Evolutionary conservation across 805 yeast species (phyloP).

Genomic region (Wickerhamiella kurtzmanii): DNA sequence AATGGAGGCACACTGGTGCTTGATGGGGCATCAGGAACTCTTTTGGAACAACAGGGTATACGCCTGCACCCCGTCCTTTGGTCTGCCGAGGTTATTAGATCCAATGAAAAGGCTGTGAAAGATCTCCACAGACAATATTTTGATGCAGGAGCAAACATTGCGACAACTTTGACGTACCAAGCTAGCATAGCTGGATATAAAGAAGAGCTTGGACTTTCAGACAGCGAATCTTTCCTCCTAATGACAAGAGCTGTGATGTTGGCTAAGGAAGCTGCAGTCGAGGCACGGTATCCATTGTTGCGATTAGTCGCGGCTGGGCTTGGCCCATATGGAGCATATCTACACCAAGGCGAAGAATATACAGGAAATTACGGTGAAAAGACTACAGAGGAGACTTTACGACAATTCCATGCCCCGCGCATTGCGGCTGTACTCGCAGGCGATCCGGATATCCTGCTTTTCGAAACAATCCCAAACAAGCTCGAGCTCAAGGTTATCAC

Average conservation of each 20-base stretch:
- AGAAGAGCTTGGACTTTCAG: conserved; percentile 7
- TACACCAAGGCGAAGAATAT: conserved; percentile 59
- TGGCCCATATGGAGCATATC: conserved; percentile 66
- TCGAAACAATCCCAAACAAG: conserved; percentile 61
- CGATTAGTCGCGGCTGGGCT: conserved; percentile 42
- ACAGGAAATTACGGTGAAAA: conserved; percentile 48
- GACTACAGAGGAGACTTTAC: conserved; percentile 29
- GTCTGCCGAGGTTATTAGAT: conserved; percentile 41
- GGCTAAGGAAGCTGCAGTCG: conserved; percentile 21
- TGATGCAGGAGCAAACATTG: conserved; percentile 40
- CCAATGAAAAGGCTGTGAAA: conserved; percentile 32
- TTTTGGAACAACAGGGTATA: conserved; percentile 38
- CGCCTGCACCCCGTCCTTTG: conserved; percentile 39
- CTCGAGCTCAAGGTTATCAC: conserved; percentile 42
- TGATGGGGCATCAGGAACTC: conserved; percentile 60
- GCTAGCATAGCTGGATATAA: conserved; percentile 33
- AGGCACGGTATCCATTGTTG: not conserved
- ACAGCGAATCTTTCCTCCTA: conserved; percentile 3
- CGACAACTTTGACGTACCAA: conserved; percentile 50
- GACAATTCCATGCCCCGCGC: conserved; percentile 39
- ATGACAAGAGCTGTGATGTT: conserved; percentile 15
- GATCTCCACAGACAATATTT: conserved; percentile 40
- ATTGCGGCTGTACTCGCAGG: conserved; percentile 28
- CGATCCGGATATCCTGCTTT: conserved; percentile 40
- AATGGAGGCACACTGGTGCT: conserved; percentile 15